Conservation (phyloP, 306 rosid genomes). For the Cicer pinnatifidum region DNA sequence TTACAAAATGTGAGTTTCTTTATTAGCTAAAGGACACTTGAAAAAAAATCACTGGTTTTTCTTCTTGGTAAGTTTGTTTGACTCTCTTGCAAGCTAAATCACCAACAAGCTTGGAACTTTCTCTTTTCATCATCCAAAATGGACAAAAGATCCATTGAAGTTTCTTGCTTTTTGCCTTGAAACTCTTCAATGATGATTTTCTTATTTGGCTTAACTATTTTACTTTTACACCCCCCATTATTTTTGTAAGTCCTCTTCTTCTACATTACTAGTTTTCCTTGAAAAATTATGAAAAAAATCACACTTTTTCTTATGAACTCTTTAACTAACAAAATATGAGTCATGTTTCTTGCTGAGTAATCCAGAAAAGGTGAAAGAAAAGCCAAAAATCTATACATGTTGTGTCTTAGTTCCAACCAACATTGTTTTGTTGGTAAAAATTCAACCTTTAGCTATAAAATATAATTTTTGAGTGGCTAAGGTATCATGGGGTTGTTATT, state of each 20-base stretch:
- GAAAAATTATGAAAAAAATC: conserved; percentile 13
- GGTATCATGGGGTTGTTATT: conserved; percentile 49
- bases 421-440: conserved; percentile 15
- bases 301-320: background rate
- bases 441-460: conserved; percentile 23
- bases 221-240: background rate
- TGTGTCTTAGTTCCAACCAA: conserved; percentile 25
- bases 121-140: background rate
- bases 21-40: conserved; percentile 8
- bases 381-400: conserved; percentile 12
- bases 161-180: background rate
- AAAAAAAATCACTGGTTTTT: conserved; percentile 30
- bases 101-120: conserved; percentile 23
- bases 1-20: background rate
- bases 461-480: conserved; percentile 17
- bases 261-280: conserved; percentile 36
- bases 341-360: conserved; percentile 43
- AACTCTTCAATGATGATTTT: conserved; percentile 8
- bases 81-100: conserved; percentile 27
- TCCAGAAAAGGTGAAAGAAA: conserved; percentile 6
- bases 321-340: conserved; percentile 24
- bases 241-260: conserved; percentile 3
- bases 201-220: conserved; percentile 33
- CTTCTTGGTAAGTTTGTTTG: conserved; percentile 38
- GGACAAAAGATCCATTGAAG: conserved; percentile 7